These are phyloP conservation scores for Arthrinium phaeospermum DNA, from an alignment of 2,329 filamentous ascomycete genomes.

Conservation along the genomic window DNA sequence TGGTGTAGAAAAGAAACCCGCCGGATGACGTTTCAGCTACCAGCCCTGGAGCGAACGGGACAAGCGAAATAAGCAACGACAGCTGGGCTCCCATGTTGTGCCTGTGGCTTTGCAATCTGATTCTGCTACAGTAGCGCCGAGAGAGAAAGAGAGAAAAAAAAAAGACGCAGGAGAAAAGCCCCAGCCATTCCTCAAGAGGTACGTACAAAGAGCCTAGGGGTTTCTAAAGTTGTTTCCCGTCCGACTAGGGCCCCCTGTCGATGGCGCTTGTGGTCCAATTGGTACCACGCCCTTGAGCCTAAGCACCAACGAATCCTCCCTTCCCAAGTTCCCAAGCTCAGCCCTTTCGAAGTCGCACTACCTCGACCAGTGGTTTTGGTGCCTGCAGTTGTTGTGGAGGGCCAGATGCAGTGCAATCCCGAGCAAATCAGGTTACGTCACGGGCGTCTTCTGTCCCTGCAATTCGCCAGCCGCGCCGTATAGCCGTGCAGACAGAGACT, in stretches of 20 bases:
- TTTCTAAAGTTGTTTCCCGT: conserved; percentile 16
- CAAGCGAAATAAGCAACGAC: not conserved
- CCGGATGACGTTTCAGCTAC: conserved; percentile 17
- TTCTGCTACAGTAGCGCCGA: conserved; percentile 19
- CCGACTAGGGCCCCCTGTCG: conserved; percentile 10
- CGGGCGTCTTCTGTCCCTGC: not conserved
- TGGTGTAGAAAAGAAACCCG: conserved; percentile 8
- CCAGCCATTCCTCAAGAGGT: not conserved
- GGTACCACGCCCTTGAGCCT: conserved; percentile 5
- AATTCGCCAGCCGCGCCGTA: conserved; percentile 9
- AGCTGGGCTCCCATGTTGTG: not conserved
- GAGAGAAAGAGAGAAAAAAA: not conserved
- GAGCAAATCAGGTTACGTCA: conserved; percentile 14
- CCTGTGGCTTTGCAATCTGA: conserved; percentile 3
- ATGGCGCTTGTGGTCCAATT: conserved; percentile 8
- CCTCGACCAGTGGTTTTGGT: not conserved
- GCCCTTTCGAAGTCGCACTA: conserved; percentile 4
- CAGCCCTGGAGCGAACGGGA: conserved; percentile 16
- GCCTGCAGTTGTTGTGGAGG: conserved; percentile 11
- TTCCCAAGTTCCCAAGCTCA: not conserved
- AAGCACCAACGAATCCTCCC: conserved; percentile 15
- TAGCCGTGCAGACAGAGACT: conserved; percentile 1
- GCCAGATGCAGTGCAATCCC: not conserved
- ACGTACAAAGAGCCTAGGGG: conserved; percentile 7
- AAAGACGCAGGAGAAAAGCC: not conserved